Conservation (phyloP, 1,284 basidiomycete species). For the Athelia sp. region DNA sequence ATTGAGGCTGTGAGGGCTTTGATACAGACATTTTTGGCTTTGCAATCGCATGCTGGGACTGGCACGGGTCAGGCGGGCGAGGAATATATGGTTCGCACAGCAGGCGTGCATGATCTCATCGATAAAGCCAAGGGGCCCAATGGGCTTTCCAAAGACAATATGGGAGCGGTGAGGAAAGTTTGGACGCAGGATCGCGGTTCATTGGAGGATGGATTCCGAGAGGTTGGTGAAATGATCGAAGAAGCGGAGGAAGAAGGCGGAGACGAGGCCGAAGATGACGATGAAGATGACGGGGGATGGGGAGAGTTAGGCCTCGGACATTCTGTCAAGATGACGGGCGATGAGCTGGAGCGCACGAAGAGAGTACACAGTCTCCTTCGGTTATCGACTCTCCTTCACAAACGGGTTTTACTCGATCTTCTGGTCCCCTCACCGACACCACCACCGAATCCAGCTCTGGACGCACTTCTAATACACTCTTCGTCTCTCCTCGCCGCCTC, state of each 20-base stretch:
- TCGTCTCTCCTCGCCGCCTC: slow-evolving; percentile 43
- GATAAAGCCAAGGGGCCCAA: slow-evolving; percentile 40
- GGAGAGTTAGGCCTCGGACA: slow-evolving; percentile 54
- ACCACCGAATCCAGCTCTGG: slow-evolving; percentile 29
- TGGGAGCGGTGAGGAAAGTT: slow-evolving; percentile 49
- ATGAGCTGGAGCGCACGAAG: slow-evolving; percentile 44
- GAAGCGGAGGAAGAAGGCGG: slow-evolving; percentile 34
- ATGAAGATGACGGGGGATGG: slow-evolving; percentile 55
- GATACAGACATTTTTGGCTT: slow-evolving; percentile 28
- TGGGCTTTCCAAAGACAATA: slow-evolving; percentile 53
- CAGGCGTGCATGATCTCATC: slow-evolving; percentile 61
- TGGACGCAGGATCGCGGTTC: slow-evolving; percentile 55
- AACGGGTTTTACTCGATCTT: slow-evolving; percentile 49
- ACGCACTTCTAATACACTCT: slow-evolving; percentile 47
- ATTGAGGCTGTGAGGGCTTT: slow-evolving; percentile 41
- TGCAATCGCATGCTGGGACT: slow-evolving; percentile 15
- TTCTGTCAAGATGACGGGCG: slow-evolving; percentile 28
- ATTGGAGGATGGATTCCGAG: slow-evolving; percentile 56
- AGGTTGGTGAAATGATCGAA: slow-evolving; percentile 53
- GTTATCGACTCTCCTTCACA: slow-evolving; percentile 56
- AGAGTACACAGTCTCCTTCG: slow-evolving; percentile 59
- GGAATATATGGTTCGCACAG: slow-evolving; percentile 59
- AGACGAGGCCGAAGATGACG: slow-evolving; percentile 19
- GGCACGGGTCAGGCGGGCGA: slow-evolving; percentile 17
- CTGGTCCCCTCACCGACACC: slow-evolving; percentile 28